Conservation (phyloP, 306 rosid species). For the Begonia fuchsioides region DNA sequence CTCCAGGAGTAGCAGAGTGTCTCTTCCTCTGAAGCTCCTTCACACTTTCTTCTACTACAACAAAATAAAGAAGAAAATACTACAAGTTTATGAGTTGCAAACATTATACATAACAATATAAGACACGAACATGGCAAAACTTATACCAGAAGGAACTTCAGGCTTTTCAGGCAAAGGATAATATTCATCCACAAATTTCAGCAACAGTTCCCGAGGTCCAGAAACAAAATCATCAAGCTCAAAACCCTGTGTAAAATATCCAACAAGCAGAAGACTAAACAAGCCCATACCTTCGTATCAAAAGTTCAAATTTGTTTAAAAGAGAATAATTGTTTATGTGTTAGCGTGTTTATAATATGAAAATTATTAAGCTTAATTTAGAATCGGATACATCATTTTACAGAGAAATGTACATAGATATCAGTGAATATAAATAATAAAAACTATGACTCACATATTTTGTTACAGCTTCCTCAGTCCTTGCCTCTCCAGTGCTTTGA, state of each 20-base stretch:
- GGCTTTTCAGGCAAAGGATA: constrained; percentile 97
- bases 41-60: constrained; percentile 73
- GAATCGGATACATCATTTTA: too few species aligned
- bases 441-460: constrained; percentile 62
- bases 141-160: constrained; percentile 67
- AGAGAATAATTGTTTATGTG: too few species aligned
- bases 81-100: constrained; percentile 4
- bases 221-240: constrained; percentile 98
- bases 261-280: too few species aligned
- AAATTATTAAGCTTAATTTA: too few species aligned
- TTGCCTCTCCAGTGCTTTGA: constrained; percentile 99
- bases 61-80: constrained; percentile 10
- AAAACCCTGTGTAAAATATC: constrained; percentile 41
- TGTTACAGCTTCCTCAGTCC: constrained; percentile 96
- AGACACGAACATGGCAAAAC: constrained; percentile 8
- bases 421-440: constrained; percentile 6
- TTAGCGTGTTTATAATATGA: background rate
- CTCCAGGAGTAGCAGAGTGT: constrained; percentile 83
- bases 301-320: too few species aligned
- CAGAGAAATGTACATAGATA: constrained; percentile 2
- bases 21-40: constrained; percentile 96
- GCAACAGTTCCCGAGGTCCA: constrained; percentile 92
- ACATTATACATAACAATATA: constrained; percentile 8
- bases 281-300: too few species aligned
- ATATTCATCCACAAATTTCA: constrained; percentile 91